Base-by-base conservation (phyloP, 208 protist species). In the Trypanosoma platydactyli region DNA sequence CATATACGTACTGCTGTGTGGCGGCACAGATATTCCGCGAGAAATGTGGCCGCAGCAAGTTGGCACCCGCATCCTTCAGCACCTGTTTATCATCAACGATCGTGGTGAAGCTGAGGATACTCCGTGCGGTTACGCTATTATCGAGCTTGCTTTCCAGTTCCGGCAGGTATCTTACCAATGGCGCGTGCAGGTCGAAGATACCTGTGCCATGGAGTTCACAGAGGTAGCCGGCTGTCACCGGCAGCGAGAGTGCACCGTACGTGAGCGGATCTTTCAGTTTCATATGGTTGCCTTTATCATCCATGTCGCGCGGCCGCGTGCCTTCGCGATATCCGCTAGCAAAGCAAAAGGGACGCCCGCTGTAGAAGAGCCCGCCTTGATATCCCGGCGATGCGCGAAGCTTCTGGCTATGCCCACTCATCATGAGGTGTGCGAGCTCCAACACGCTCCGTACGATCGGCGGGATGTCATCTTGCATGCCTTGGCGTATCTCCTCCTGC, bases 231-330 rank as follows among this genome's bases (percentile, higher is more conserved):
- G 78, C 73, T 11, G 85, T 84, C n/a, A 94, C 64, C n/a, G 88
- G 88, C 22, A 90, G 59, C 4, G 79, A 82, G 7, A 94, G 70
- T 11, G 54, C 66, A 52, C 85, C 83, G 72, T 91, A 92, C 15
- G 81, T 71, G 20, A 94, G 77, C 24, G 88, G 85, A 67, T 94
- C 88, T 59, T 88, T 88, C 30, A 94, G 74, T 38, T 80, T 78
- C 81, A 94, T 79, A 73, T 88, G 80, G 72, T 94, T 92, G 11
- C 84, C 85, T 64, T 92, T 91, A 67, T 94, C 89, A n/a, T 94
- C 85, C 68, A 80, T 76, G 30, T 92, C 84, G 24, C 76, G 68
- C 12, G 84, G 80, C 1, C 84, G 83, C 18, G 57, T 76, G 3
- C 81, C 68, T 69, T 94, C 86, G 27, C 89, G 83, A 72, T 86